phyloP scores from a whole-genome alignment of 192 early-diverging fungal genomes.

The Coemansia sp. region DNA sequence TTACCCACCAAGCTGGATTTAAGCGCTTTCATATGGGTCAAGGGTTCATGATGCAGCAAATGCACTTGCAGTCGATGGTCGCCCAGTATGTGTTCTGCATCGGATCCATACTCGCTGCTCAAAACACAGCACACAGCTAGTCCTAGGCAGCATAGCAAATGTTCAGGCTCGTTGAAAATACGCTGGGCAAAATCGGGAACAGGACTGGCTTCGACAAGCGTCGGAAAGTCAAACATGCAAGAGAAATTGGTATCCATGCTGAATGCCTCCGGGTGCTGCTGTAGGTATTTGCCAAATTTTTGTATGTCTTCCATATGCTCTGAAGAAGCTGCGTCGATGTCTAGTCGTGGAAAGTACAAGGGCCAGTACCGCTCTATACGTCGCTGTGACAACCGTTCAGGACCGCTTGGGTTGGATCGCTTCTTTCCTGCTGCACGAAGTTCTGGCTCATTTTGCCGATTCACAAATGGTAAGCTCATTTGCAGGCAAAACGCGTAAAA shows the following conservation, averaged over 20 bases:
- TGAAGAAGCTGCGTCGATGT: slow-evolving; percentile 12
- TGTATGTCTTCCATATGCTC: slow-evolving; percentile 30
- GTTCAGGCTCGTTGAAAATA: slow-evolving; percentile 36
- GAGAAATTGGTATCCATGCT: slow-evolving; percentile 42
- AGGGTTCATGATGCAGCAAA: slow-evolving; percentile 51
- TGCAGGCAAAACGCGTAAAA: neutral
- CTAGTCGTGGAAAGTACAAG: slow-evolving; percentile 45
- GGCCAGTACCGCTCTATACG: slow-evolving; percentile 45
- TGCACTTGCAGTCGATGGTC: slow-evolving; percentile 50
- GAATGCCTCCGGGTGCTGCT: slow-evolving; percentile 33
- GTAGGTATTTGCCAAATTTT: slow-evolving; percentile 32
- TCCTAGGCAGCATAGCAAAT: slow-evolving; percentile 35
- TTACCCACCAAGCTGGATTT: slow-evolving; percentile 72
- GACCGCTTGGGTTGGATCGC: slow-evolving; percentile 11
- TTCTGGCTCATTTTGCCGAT: neutral
- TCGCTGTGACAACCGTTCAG: slow-evolving; percentile 13
- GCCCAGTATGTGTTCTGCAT: slow-evolving; percentile 42
- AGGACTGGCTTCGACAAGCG: slow-evolving; percentile 20
- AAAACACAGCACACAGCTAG: slow-evolving; percentile 48
- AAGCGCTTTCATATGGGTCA: slow-evolving; percentile 66
- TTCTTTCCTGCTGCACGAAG: slow-evolving; percentile 10
- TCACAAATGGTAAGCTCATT: slow-evolving; percentile 1
- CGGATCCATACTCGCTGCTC: slow-evolving; percentile 43
- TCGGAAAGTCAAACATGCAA: slow-evolving; percentile 38
- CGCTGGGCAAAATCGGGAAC: slow-evolving; percentile 37